These are phyloP conservation scores for Inosperma sp. DNA, from an alignment of 768 basidiomycete species.

Conservation along the genomic window DNA sequence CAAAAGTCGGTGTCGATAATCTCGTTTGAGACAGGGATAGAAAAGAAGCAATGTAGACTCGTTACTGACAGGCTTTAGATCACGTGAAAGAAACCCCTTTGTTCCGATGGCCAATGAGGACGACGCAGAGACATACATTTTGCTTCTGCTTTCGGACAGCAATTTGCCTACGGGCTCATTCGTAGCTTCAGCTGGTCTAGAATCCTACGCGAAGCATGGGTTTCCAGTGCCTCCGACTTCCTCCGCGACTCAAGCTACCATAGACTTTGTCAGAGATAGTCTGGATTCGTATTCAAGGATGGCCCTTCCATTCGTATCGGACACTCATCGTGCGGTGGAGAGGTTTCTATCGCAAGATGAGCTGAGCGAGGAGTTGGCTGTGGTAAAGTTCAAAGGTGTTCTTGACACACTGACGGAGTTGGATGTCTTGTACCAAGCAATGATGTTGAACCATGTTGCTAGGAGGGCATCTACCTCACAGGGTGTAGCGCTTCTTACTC, in stretches of 20 bases:
- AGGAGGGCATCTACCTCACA: constrained; percentile 86
- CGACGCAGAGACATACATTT: constrained; percentile 50
- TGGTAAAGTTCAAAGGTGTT: constrained; percentile 20
- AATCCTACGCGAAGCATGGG: constrained; percentile 86
- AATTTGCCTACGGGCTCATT: constrained; percentile 98
- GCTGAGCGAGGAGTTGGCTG: constrained; percentile 5
- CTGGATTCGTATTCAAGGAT: constrained; percentile 73
- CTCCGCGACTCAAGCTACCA: constrained; percentile 29
- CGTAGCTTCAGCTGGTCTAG: constrained; percentile 89
- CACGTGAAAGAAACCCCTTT: not conserved
- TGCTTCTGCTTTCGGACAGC: constrained; percentile 81
- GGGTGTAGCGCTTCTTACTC: constrained; percentile 86
- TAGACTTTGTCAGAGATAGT: constrained; percentile 66
- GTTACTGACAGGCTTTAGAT: not conserved
- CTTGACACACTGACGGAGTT: constrained; percentile 48
- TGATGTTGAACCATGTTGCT: constrained; percentile 87
- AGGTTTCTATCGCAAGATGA: constrained; percentile 16
- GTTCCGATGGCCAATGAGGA: constrained; percentile 33
- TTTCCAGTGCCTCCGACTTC: constrained; percentile 51
- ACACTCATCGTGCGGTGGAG: constrained; percentile 51
- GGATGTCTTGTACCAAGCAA: constrained; percentile 76
- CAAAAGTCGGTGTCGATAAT: constrained; percentile 1
- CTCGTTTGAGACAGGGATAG: not conserved
- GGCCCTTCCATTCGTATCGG: constrained; percentile 74
- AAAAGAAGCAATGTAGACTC: not conserved